These are phyloP conservation scores for Rhododendron griersonianum DNA, from an alignment of 148 eudicot genomes.

Conservation along the genomic window DNA sequence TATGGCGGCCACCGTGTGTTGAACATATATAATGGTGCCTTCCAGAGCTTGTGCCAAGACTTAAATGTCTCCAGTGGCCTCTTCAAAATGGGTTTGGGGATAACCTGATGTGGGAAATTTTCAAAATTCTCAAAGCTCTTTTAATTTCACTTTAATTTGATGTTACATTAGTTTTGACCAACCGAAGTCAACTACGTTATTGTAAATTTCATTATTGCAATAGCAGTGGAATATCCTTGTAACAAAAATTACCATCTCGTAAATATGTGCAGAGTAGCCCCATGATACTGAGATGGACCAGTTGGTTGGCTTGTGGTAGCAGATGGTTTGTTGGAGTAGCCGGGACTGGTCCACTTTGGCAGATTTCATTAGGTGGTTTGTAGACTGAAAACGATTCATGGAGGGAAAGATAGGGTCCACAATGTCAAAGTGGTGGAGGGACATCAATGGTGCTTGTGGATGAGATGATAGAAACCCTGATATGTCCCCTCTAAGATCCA, in stretches of 20 bases:
- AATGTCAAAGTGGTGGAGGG: conserved; percentile 53
- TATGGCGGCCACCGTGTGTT: background rate
- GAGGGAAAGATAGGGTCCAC: conserved; percentile 50
- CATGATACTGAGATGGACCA: conserved; percentile 51
- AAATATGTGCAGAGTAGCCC: conserved; percentile 35
- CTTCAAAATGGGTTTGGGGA: conserved; percentile 16
- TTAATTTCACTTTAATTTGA: background rate
- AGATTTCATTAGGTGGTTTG: conserved; percentile 45
- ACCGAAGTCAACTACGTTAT: too few relatives aligned
- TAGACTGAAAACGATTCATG: conserved; percentile 30
- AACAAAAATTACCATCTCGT: conserved; percentile 1
- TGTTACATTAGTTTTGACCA: background rate
- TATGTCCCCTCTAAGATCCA: conserved; percentile 15
- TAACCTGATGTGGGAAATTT: background rate
- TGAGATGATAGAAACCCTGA: conserved; percentile 27
- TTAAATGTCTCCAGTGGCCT: conserved; percentile 20
- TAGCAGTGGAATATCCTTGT: background rate
- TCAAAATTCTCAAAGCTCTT: background rate
- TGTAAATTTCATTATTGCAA: background rate
- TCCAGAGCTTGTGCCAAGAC: background rate
- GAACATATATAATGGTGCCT: background rate
- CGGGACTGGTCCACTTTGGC: conserved; percentile 39
- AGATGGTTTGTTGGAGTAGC: conserved; percentile 58
- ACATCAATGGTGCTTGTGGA: conserved; percentile 41
- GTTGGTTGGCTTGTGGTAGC: conserved; percentile 39